These are phyloP conservation scores for Beauveria scarabaeidicola DNA, from an alignment of 2,329 filamentous ascomycete species.

Conservation along the genomic window DNA sequence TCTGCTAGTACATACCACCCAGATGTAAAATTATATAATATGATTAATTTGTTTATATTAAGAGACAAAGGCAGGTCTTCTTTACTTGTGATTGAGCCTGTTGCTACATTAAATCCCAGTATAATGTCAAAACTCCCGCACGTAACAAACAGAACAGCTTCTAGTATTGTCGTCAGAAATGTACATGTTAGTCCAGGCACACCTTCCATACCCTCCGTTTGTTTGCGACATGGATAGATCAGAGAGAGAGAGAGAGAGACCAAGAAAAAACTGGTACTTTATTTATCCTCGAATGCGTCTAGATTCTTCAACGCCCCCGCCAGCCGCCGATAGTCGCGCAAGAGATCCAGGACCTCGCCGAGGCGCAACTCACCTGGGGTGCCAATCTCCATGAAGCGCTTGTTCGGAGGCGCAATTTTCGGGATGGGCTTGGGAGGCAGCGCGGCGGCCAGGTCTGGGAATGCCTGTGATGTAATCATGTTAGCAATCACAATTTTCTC, in stretches of 20 bases:
- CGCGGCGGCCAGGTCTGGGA: slow-evolving; percentile 48
- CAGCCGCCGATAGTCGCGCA: slow-evolving; percentile 67
- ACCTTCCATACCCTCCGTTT: neutral
- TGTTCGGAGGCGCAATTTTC: slow-evolving; percentile 57
- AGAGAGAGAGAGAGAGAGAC: neutral
- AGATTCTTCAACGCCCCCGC: slow-evolving; percentile 55
- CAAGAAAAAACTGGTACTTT: neutral
- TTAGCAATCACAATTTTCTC: neutral
- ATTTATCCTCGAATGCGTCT: slow-evolving; percentile 47
- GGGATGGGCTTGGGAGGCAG: slow-evolving; percentile 46
- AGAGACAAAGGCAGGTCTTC: neutral
- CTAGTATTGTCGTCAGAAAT: too few species aligned
- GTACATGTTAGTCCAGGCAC: too few species aligned
- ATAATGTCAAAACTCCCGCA: neutral
- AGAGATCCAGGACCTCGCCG: slow-evolving; percentile 62
- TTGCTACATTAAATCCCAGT: too few species aligned
- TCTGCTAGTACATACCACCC: neutral
- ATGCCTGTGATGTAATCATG: slow-evolving; percentile 36
- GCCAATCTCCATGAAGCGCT: slow-evolving; percentile 64
- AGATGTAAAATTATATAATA: neutral
- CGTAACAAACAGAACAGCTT: neutral
- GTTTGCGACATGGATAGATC: neutral
- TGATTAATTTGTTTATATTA: neutral
- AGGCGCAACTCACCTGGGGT: slow-evolving; percentile 62
- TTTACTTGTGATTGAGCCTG: neutral